A percentile compares a stretch with the other conserved stretches of the same genome.
Conservation (phyloP, 805 yeast genomes). For the Scheffersomyces amazonensis region DNA sequence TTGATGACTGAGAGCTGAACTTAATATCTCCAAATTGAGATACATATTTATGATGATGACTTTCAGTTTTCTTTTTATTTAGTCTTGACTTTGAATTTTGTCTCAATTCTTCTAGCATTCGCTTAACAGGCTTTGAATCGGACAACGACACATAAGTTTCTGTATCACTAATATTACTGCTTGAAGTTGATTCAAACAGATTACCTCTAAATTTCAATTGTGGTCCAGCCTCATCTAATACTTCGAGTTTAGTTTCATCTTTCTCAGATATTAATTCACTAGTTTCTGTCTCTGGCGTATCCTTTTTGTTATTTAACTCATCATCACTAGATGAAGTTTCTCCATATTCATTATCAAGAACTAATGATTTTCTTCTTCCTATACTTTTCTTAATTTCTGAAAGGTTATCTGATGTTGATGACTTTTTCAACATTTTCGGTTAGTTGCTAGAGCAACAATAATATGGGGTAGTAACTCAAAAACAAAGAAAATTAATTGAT, state of each 20-base stretch:
- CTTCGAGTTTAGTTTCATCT: not conserved
- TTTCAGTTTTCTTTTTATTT: conserved; percentile 3
- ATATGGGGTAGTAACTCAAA: too few species aligned
- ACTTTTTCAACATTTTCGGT: conserved; percentile 1
- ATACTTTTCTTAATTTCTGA: conserved; percentile 13
- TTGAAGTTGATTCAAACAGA: not conserved
- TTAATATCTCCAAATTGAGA: conserved; percentile 57
- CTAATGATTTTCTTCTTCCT: conserved; percentile 15
- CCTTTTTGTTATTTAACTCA: not conserved
- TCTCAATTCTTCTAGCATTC: not conserved
- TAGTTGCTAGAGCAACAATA: too few species aligned
- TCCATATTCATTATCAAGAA: conserved; percentile 14
- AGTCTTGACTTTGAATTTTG: conserved; percentile 3
- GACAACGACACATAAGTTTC: not conserved
- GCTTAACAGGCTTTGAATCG: not conserved
- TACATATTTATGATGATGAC: conserved; percentile 14
- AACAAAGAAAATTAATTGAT: too few species aligned
- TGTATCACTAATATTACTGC: not conserved
- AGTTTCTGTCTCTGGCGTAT: not conserved
- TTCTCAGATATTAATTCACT: not conserved
- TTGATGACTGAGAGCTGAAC: conserved; percentile 36
- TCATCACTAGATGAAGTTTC: conserved; percentile 5
- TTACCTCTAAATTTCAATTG: not conserved
- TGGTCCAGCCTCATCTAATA: not conserved
- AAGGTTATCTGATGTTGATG: conserved; percentile 7